These are phyloP conservation scores for Polyplosphaeria fusca DNA, from an alignment of 495 filamentous ascomycete genomes.

Conservation along the genomic window DNA sequence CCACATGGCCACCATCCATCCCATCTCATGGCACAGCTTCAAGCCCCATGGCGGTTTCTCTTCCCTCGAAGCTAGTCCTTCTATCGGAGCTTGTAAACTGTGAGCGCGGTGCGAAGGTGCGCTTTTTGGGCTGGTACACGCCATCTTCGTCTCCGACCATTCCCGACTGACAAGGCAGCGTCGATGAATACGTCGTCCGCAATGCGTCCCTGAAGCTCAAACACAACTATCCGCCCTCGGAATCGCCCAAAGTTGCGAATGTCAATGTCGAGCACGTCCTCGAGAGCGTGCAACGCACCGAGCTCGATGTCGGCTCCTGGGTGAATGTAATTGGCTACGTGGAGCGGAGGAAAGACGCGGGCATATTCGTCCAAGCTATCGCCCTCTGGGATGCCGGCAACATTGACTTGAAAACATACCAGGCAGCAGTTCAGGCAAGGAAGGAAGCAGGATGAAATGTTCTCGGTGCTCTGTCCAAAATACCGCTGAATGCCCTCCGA, in stretches of 20 bases:
- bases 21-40: constrained; percentile 33
- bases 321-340: constrained; percentile 87
- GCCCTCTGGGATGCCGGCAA: constrained; percentile 64
- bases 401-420: constrained; percentile 63
- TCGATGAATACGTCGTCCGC: constrained; percentile 60
- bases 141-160: constrained; percentile 36
- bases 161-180: constrained; percentile 50
- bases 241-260: constrained; percentile 44
- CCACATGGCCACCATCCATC: too few species aligned
- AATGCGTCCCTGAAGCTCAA: constrained; percentile 62
- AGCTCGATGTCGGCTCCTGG: constrained; percentile 78
- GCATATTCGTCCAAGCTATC: constrained; percentile 58
- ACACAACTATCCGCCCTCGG: constrained; percentile 59
- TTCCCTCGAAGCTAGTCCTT: constrained; percentile 64
- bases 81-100: constrained; percentile 59
- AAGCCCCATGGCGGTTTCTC: constrained; percentile 46
- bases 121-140: constrained; percentile 87
- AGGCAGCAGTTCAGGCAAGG: constrained; percentile 38
- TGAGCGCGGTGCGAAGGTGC: constrained; percentile 67
- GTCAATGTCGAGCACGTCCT: constrained; percentile 73
- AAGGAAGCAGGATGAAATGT: neutral
- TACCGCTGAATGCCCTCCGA: too few species aligned
- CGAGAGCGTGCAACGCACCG: constrained; percentile 53
- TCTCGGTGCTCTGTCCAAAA: too few species aligned
- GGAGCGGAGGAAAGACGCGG: constrained; percentile 4